These are phyloP conservation scores for Helminthosporium solani DNA, from an alignment of 2,329 filamentous ascomycete species.

Conservation along the genomic window DNA sequence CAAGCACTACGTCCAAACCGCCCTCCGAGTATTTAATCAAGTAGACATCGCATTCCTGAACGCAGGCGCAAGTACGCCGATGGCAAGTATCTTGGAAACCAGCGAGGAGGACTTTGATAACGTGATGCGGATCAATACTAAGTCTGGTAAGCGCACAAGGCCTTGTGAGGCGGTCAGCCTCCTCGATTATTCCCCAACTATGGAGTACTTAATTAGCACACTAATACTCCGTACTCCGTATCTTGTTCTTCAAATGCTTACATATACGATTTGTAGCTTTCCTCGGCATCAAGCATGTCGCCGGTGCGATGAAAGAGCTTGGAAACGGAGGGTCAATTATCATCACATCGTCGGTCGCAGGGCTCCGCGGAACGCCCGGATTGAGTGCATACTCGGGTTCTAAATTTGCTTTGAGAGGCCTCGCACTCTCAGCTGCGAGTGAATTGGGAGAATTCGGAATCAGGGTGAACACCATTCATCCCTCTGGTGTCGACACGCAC, in stretches of 20 bases:
- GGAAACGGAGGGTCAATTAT: conserved; percentile 42
- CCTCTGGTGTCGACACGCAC: conserved; percentile 41
- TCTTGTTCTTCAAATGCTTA: conserved; percentile 3
- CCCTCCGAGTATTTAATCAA: conserved; percentile 27
- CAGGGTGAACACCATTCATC: conserved; percentile 46
- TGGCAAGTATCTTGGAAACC: conserved; percentile 40
- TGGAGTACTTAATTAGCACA: no score
- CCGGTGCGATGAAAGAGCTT: conserved; percentile 34
- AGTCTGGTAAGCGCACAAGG: conserved; percentile 32
- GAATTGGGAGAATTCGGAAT: conserved; percentile 43
- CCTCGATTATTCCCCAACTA: no score
- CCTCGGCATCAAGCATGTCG: conserved; percentile 41
- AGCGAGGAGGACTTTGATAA: conserved; percentile 39
- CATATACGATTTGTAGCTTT: conserved; percentile 25
- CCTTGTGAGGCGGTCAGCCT: no score
- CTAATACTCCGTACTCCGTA: no score
- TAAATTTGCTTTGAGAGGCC: conserved; percentile 42
- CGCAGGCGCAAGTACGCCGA: conserved; percentile 26
- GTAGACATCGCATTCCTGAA: conserved; percentile 33
- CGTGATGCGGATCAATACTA: conserved; percentile 42
- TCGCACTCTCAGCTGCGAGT: conserved; percentile 42
- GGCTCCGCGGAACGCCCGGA: conserved; percentile 41
- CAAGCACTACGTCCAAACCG: conserved; percentile 23
- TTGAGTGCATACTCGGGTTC: conserved; percentile 40
- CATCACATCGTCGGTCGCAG: conserved; percentile 43